Evolutionary conservation across 805 yeast species (phyloP).

Genomic region (Candida ortonii): DNA sequence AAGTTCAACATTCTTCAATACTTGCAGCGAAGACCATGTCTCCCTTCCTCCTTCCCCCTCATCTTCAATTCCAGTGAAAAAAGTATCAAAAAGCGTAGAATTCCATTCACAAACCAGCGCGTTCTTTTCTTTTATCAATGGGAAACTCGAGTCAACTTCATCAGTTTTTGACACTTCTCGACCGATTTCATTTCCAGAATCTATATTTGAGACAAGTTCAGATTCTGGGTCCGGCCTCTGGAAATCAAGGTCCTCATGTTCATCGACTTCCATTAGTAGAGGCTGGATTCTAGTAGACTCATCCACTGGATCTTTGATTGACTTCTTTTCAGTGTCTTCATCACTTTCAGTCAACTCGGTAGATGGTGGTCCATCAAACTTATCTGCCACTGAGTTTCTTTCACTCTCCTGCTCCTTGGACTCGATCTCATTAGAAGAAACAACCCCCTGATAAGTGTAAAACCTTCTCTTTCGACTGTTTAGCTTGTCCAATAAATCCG

Average conservation of each 20-base stretch:
- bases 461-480: slow-evolving; percentile 27
- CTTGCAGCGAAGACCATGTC: slow-evolving; percentile 54
- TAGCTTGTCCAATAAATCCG: slow-evolving; percentile 34
- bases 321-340: slow-evolving; percentile 4
- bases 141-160: too few species aligned
- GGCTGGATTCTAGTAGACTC: slow-evolving; percentile 1
- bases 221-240: neutral
- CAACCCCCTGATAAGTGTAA: slow-evolving; percentile 30
- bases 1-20: slow-evolving; percentile 52
- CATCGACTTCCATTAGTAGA: slow-evolving; percentile 1
- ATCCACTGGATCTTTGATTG: too few species aligned
- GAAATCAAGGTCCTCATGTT: neutral
- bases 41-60: slow-evolving; percentile 46
- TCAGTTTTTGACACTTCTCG: too few species aligned
- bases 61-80: slow-evolving; percentile 49
- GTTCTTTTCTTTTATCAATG: slow-evolving; percentile 32
- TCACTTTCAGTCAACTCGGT: slow-evolving; percentile 2
- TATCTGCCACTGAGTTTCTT: slow-evolving; percentile 1
- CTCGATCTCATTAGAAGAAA: slow-evolving; percentile 12
- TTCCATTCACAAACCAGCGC: slow-evolving; percentile 71
- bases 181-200: too few species aligned
- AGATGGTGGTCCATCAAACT: neutral
- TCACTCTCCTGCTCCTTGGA: neutral
- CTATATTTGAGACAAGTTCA: too few species aligned
- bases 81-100: slow-evolving; percentile 42